Evolutionary conservation across 495 filamentous ascomycete genomes (phyloP), one percentile per base, ranked within the genome.

Genomic region (Rostrohypoxylon terebratum): DNA sequence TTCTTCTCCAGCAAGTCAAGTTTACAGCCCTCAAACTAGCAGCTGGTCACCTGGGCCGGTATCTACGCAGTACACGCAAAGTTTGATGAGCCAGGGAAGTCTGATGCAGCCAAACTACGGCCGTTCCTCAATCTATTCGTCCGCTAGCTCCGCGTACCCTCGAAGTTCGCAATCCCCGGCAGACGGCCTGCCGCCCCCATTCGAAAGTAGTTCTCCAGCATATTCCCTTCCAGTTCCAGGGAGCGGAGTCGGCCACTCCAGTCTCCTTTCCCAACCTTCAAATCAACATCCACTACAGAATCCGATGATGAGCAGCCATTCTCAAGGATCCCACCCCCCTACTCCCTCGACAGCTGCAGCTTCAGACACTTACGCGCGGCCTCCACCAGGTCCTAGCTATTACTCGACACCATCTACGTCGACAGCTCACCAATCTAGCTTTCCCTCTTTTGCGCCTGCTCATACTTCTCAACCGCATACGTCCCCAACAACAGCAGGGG

Each of bases 301-400:
- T 44, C 31, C 71, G 51, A 75, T 79, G 59, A 67, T 76, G 60
- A 55, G 33, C 48, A 77, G 75, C 45, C 77, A 79, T 47, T 45
- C 79, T 9, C 79, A 79, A 25, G 75, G 81, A 6, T 84, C 86
- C 1, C 87, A 89, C 51, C 83, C 86, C 6, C 81, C 91, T n/a
- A 86, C 89, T 4, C 85, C 88, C 11, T 86, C 87, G 38, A 83
- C 89, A 13, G 79, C 90, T n/a, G 83, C 87, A 28, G 83, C 87
- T 4, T 86, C 89, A 55, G 91, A 93, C 58, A 82, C 81, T 9
- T 94, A 91, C 73, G 83, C 87, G 44, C 86, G 92, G 72, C 83
- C 86, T 16, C 87, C 87, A 20, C 86, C 89, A 31, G 89, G 87
- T 2, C 85, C 87, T 13, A 82, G 80, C 44, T 90, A 89, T 69